Conservation (phyloP, 2,329 filamentous ascomycete species). For the Pseudogymnoascus sp. region DNA sequence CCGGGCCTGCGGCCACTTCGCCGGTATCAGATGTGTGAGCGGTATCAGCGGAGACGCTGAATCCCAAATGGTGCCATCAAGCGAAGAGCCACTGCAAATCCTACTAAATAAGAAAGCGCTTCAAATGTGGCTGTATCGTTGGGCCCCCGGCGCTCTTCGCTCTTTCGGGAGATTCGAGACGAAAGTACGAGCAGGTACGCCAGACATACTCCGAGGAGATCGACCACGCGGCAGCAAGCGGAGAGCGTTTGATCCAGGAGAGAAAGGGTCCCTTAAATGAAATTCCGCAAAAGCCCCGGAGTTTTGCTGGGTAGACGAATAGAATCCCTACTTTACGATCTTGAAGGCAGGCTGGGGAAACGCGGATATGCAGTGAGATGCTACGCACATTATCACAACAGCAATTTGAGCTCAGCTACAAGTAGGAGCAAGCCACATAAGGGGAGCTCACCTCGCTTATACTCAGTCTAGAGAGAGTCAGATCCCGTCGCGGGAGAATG, state of each 20-base stretch:
- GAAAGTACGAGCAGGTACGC: not conserved
- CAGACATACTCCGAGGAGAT: not conserved
- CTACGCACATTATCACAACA: slow-evolving; percentile 1
- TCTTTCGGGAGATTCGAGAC: slow-evolving; percentile 9
- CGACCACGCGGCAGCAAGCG: not conserved
- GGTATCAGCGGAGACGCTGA: not conserved
- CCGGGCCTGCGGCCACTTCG: not conserved
- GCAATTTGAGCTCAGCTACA: not conserved
- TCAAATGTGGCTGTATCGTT: slow-evolving; percentile 1
- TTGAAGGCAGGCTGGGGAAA: not conserved
- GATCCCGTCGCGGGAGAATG: slow-evolving; percentile 1
- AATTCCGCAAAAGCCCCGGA: not conserved
- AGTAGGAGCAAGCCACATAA: not conserved
- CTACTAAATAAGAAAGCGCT: slow-evolving; percentile 7
- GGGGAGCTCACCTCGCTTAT: not conserved
- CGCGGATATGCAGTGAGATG: not conserved
- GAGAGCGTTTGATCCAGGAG: not conserved
- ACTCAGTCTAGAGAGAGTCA: not conserved
- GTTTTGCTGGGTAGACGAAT: not conserved
- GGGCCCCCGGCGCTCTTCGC: not conserved
- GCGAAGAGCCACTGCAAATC: not conserved
- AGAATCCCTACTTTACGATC: not conserved
- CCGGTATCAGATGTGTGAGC: not conserved
- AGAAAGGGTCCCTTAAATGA: not conserved
- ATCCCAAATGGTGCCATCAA: slow-evolving; percentile 6